Base-by-base conservation (phyloP, 2,329 filamentous ascomycete species). In the Myriosclerotinia curreyana region DNA sequence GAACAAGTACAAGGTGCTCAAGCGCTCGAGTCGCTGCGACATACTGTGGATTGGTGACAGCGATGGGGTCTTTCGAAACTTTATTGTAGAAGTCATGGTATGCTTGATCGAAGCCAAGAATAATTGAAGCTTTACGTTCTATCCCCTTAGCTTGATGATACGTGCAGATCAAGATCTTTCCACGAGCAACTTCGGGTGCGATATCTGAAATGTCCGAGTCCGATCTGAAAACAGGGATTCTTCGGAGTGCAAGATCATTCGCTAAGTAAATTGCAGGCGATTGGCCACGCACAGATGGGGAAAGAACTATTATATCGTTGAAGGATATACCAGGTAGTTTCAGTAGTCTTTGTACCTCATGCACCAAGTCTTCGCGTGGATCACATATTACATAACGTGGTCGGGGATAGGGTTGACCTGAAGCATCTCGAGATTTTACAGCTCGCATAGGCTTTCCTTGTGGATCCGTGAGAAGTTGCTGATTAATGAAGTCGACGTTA, bases 71-170 rank as follows among this genome's bases (percentile, higher is more conserved):
- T 62, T 62, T 36, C 0, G 50, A 38, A 9, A 48, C 50, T 22
- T 28, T 54, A 20, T 54, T 44, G 2, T 54, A 62, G 5, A 20
- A 20, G 1, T 15, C 20, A 34, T 62, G 60, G 50, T 62, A 62
- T 20, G 8, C 49, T 28, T 54, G 60, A 36, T 62, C 60, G 1
- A 62, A 62, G 0, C 60, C 50, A 34, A 62, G 25, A 54, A 62
- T 20, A 36, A 62, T 54, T 4, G 60, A 54, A 2, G 60, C 60
- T 38, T 62, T 62, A 1, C 60, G 60, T 53, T 62, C 60, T 0
- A 62, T 62, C 3, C 60, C 60, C 9, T 62, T 62, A 4, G 60
- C 60, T 20, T 62, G 60, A 36, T 62, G 60, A 44, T 62, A 62
- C 11, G 60, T 62, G 2, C 49, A 62, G 2, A 62, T 54, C 49